A percentile compares a stretch with the other conserved stretches of the same genome.
These are phyloP conservation scores for Calvatia gigantea DNA, from an alignment of 768 basidiomycete species.

Conservation along the genomic window DNA sequence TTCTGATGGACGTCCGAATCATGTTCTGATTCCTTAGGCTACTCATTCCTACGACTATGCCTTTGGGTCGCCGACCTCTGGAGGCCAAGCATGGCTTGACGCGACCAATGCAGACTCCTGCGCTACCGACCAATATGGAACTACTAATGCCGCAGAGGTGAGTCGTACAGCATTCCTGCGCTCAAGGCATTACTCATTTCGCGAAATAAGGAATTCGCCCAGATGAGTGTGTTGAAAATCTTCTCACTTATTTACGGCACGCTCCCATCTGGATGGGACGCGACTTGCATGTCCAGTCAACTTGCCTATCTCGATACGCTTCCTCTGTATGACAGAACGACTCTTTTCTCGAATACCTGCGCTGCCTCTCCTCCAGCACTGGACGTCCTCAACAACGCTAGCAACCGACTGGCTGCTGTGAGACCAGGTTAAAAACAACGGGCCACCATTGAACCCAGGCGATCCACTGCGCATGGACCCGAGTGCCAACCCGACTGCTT, in stretches of 20 bases:
- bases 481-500: no score
- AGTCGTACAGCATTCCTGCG: no score
- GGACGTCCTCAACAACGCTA: no score
- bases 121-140: slow-evolving; percentile 27
- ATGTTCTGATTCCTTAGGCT: slow-evolving; percentile 20
- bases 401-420: background rate
- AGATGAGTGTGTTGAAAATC: slow-evolving; percentile 23
- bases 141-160: slow-evolving; percentile 26
- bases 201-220: slow-evolving; percentile 26
- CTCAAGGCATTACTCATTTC: background rate
- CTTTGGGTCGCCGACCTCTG: slow-evolving; percentile 16
- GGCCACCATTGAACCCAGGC: background rate
- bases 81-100: slow-evolving; percentile 17
- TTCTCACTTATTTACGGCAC: slow-evolving; percentile 21
- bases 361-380: slow-evolving; percentile 12
- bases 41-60: slow-evolving; percentile 30
- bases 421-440: background rate
- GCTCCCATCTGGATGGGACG: slow-evolving; percentile 22
- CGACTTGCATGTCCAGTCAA: slow-evolving; percentile 29
- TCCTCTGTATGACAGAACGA: slow-evolving; percentile 19
- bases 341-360: slow-evolving; percentile 27
- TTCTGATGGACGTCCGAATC: background rate
- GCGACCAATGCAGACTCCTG: slow-evolving; percentile 24
- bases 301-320: slow-evolving; percentile 21
- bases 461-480: background rate